Conservation (phyloP, 2,329 filamentous ascomycete genomes). For the Hymenoscyphus fructigenus region DNA sequence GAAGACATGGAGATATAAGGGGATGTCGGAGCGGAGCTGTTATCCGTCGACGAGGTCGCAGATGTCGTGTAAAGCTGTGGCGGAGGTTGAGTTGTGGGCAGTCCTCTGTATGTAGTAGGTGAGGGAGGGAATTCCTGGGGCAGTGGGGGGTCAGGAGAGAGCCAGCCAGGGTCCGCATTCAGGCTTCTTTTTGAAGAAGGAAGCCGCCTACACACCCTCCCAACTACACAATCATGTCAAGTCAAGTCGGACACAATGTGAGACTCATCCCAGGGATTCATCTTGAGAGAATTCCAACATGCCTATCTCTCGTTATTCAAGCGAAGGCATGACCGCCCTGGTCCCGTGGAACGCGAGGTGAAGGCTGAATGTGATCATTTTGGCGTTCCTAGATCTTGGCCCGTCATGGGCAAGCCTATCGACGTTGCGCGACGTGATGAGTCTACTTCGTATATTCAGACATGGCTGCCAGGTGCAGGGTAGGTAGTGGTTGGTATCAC, state of each 20-base stretch:
- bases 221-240: not conserved
- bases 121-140: not conserved
- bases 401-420: not conserved
- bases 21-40: not conserved
- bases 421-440: not conserved
- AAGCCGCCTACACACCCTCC: not conserved
- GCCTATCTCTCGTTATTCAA: not conserved
- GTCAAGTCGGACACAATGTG: not conserved
- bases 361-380: not conserved
- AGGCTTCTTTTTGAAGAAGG: not conserved
- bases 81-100: not conserved
- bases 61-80: not conserved
- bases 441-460: not conserved
- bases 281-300: not conserved
- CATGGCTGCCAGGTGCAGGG: not conserved
- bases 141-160: not conserved
- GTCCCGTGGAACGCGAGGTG: not conserved
- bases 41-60: not conserved
- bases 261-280: not conserved
- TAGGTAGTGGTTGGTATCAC: conserved; percentile 2
- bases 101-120: not conserved
- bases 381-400: not conserved
- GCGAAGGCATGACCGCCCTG: not conserved
- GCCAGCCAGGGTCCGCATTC: not conserved
- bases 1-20: conserved; percentile 15